These are phyloP conservation scores for Ceratobasidium papillatum DNA, from an alignment of 1,284 basidiomycete genomes.

Conservation along the genomic window DNA sequence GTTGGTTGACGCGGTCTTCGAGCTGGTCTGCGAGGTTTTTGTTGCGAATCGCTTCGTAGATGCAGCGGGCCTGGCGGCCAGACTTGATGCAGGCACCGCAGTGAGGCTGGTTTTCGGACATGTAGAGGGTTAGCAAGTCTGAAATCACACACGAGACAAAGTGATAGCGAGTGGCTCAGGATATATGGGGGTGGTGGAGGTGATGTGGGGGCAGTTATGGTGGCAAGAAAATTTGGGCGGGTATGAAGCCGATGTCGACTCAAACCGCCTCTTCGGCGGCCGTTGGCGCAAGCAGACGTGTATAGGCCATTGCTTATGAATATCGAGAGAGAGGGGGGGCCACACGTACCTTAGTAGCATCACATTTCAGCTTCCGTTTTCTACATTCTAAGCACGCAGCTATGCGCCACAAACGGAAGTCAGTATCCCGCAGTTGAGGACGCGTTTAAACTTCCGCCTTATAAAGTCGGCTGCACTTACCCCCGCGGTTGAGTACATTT, in stretches of 20 bases:
- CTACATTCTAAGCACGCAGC: constrained; percentile 43
- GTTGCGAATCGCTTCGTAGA: constrained; percentile 36
- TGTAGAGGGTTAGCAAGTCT: not conserved
- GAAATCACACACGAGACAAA: not conserved
- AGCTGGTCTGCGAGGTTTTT: constrained; percentile 37
- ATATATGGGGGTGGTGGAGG: not conserved
- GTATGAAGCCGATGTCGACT: not conserved
- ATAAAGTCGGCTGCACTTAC: not conserved
- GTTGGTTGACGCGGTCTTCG: constrained; percentile 28
- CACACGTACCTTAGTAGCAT: constrained; percentile 31
- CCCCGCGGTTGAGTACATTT: constrained; percentile 25
- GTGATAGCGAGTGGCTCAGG: not conserved
- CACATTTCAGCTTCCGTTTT: constrained; percentile 43
- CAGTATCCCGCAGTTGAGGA: not conserved
- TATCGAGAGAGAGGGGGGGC: not conserved
- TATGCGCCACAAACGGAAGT: constrained; percentile 1
- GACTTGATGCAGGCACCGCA: constrained; percentile 31
- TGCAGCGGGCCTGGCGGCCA: constrained; percentile 17
- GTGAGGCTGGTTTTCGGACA: constrained; percentile 16
- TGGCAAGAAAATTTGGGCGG: not conserved
- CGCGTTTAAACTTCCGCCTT: not conserved
- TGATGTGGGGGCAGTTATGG: not conserved
- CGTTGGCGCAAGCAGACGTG: not conserved
- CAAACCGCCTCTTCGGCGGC: not conserved
- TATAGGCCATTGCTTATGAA: not conserved